Base-by-base conservation (phyloP, 2,329 filamentous ascomycete species). In the Neonectria punicea region DNA sequence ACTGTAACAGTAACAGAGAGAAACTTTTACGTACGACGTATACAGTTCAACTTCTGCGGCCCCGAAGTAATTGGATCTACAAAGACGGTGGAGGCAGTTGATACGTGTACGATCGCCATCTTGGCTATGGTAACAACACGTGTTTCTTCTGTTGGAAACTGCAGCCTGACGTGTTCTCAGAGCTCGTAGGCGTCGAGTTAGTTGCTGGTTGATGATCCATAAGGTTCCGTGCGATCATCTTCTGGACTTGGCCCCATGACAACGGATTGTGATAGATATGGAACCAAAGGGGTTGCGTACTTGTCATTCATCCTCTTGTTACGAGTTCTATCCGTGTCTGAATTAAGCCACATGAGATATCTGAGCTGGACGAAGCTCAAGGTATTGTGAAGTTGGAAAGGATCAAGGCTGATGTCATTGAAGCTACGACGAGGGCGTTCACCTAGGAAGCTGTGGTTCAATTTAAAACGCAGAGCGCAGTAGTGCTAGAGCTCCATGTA, bases 231-330 rank as follows among this genome's bases (percentile, higher is more conserved):
- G 10, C 14, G 16, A 39, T 16, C 4, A 16, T n/a, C 2, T 39
- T 13, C 25, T 11, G 67, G 60, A 67, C 44, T 44, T 68, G 9
- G 47, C 34, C 49, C 57, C 46, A 28, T 39, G 44, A 28, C 67
- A 72, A 46, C 62, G 60, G n/a, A 36, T 68, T 20, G 65, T 62
- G 2, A 62, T 57, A 5, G 65, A 57, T 1, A 36, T 68, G 30
- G 67, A 67, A 43, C 62, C 65, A 1, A 60, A 53, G 2, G 60
- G 10, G 53, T 30, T 41, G 69, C 58, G 4, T 36, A 56, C 2
- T 56, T 72, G 14, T 25, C 67, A 16, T 14, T 70, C n/a, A 51
- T 64, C 16, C 65, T 72, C 57, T 65, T 72, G 14, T 49, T 25
- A 53, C 53, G 34, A 60, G 67, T 58, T 16, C n/a, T n/a, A 49